Percentiles rank a stretch among this genome's conserved stretches.
Conservation (phyloP, 202 grass and related monocot species). For the Bolboschoenoplectus hybrid region DNA sequence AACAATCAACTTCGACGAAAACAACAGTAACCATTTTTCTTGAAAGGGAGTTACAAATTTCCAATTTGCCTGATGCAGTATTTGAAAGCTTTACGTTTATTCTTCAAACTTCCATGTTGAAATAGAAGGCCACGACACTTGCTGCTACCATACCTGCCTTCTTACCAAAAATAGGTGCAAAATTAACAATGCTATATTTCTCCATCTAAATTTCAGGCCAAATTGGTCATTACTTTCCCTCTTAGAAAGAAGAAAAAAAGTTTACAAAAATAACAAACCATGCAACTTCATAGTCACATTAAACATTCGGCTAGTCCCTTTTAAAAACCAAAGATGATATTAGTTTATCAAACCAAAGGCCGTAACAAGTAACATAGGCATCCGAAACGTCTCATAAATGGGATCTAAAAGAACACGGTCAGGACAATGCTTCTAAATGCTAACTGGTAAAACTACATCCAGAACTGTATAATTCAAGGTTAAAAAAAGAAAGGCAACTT, state of each 20-base stretch:
- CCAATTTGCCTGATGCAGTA: neutral
- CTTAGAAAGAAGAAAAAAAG: neutral
- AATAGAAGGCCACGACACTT: neutral
- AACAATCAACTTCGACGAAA: neutral
- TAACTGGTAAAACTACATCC: slow-evolving; percentile 20
- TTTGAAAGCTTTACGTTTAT: neutral
- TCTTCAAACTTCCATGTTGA: neutral
- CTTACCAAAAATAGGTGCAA: neutral
- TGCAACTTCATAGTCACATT: neutral
- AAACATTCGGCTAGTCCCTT: neutral
- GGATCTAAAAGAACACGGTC: neutral
- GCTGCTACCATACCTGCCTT: neutral
- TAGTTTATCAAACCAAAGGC: neutral
- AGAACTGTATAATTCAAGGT: neutral
- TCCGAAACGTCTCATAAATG: neutral
- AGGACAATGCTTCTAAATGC: neutral
- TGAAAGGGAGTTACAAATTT: neutral
- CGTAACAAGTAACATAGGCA: neutral
- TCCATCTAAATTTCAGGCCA: neutral
- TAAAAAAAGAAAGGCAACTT: neutral
- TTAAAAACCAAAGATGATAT: neutral
- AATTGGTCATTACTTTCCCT: neutral
- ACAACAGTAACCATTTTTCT: neutral
- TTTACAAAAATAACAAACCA: neutral
- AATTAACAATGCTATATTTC: neutral